These are phyloP conservation scores for Royoungia palumana DNA, from an alignment of 768 basidiomycete species.

Conservation along the genomic window DNA sequence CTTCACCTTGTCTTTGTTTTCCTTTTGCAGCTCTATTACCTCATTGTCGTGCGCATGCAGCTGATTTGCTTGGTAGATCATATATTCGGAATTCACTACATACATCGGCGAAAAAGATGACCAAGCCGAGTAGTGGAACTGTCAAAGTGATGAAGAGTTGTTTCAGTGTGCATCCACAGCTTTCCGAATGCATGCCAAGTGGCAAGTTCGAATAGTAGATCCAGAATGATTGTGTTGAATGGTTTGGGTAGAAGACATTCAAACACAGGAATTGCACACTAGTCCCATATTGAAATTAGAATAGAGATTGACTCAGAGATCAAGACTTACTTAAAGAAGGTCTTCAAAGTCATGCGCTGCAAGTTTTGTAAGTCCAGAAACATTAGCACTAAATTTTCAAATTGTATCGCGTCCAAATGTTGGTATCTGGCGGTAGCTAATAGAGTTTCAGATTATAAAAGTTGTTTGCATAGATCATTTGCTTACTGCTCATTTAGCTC, in stretches of 20 bases:
- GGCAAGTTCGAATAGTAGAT: conserved; percentile 19
- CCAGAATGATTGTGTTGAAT: conserved; percentile 13
- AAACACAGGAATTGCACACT: conserved; percentile 35
- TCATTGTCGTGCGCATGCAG: too few relatives aligned
- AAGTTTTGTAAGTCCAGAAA: conserved; percentile 32
- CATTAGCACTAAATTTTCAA: conserved; percentile 30
- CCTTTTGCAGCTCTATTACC: neutral
- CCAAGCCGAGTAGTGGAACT: conserved; percentile 25
- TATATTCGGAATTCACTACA: too few relatives aligned
- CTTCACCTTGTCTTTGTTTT: too few relatives aligned
- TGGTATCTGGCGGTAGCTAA: conserved; percentile 17
- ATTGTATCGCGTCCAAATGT: conserved; percentile 35
- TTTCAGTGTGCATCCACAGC: conserved; percentile 23
- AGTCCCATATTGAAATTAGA: too few relatives aligned
- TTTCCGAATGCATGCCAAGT: conserved; percentile 30
- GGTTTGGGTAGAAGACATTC: conserved; percentile 26
- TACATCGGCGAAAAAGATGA: too few relatives aligned
- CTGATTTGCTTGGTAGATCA: too few relatives aligned
- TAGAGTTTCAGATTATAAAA: conserved; percentile 1
- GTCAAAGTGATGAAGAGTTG: conserved; percentile 18
- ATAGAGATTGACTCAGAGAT: too few relatives aligned
- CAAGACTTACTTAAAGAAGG: conserved; percentile 26
- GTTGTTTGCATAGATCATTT: neutral
- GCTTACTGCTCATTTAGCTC: conserved; percentile 19
- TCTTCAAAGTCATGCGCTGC: conserved; percentile 40